Percentiles rank a stretch among this genome's conserved stretches.
phyloP scores from a whole-genome alignment of 495 filamentous ascomycete genomes.

The Elaphomyces granulatus region DNA sequence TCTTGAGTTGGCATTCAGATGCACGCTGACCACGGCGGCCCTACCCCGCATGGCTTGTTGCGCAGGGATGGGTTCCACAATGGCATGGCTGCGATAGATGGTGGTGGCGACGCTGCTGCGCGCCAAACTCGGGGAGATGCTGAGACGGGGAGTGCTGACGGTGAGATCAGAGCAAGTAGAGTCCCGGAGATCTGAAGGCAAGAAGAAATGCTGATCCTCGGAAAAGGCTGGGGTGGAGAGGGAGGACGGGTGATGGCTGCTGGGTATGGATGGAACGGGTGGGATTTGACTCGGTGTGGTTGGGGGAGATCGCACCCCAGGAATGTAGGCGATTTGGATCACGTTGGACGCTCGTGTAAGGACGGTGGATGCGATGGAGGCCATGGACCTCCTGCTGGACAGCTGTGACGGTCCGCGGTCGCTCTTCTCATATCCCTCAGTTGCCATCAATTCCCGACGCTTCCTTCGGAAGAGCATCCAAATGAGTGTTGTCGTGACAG shows the following conservation, averaged over 20 bases:
- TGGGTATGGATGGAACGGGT: slow-evolving; percentile 83
- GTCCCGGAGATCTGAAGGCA: slow-evolving; percentile 81
- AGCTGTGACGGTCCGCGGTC: slow-evolving; percentile 51
- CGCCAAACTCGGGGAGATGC: slow-evolving; percentile 44
- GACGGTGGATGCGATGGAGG: slow-evolving; percentile 88
- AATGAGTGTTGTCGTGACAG: slow-evolving; percentile 57
- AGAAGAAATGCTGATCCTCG: slow-evolving; percentile 84
- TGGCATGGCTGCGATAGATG: slow-evolving; percentile 76
- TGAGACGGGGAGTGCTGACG: slow-evolving; percentile 40
- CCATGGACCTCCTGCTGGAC: slow-evolving; percentile 75
- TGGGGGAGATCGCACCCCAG: slow-evolving; percentile 76
- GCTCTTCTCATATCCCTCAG: slow-evolving; percentile 35
- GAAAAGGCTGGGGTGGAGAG: slow-evolving; percentile 34
- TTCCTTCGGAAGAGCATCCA: slow-evolving; percentile 81
- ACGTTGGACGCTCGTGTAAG: slow-evolving; percentile 94
- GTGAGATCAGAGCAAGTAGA: slow-evolving; percentile 64
- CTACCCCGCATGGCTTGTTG: slow-evolving; percentile 73
- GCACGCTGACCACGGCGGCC: slow-evolving; percentile 82
- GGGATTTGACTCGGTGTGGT: slow-evolving; percentile 75
- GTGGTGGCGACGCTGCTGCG: slow-evolving; percentile 81
- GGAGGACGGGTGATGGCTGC: no score
- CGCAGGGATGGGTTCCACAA: slow-evolving; percentile 65
- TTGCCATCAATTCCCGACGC: slow-evolving; percentile 43
- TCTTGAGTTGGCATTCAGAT: slow-evolving; percentile 34
- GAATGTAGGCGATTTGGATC: slow-evolving; percentile 98